Base-by-base conservation (phyloP, 1,284 basidiomycete species). In the Melampsora medusae region DNA sequence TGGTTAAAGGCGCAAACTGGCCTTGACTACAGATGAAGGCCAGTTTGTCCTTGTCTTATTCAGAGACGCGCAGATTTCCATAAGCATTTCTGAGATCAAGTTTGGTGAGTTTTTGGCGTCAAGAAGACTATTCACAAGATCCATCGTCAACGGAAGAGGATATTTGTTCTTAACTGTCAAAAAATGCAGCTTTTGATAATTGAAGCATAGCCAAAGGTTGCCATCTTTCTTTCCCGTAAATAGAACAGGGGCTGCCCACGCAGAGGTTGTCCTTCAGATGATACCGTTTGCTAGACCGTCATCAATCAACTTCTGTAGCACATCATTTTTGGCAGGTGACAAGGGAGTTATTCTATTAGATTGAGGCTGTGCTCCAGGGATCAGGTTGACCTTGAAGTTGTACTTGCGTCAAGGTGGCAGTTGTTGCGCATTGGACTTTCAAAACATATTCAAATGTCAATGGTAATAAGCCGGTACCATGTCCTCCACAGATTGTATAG, bases 121-220 rank as follows among this genome's bases (percentile, higher is more conserved):
- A 1, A 64, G 28, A 17, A 64, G 31, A 28, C 61, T 64, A 14
- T 64, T 10, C 7, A 64, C 28, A 7, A 61, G n/a, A 35, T 61
- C 35, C 33, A 35, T 25, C 16, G 42, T 67, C 7, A 22, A 4
- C 5, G 65, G 65, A 17, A 67, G 19, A 16, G 65, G 59, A 61
- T 61, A 61, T 25, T 25, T 61, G n/a, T 61, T 61, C n/a, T 61
- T 61, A 6, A 61, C 22, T 14, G 59, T 61, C 59, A 61, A 25
- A 4, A n/a, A 14, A 25, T 61, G 9, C 25, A 87, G 81, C 35
- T 61, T 14, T 22, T 22, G 9, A 10, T 56, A 56, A 28, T 56
- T 10, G 25, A 56, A 61, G 59, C 59, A 61, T 33, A n/a, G 59
- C 14, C 59, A 4, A 2, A 61, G 59, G 9, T 61, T 61, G 9